Percentiles rank a stretch among this genome's conserved stretches.
Evolutionary conservation across 768 basidiomycete species (phyloP).

Genomic region (Gyrodon lividus): DNA sequence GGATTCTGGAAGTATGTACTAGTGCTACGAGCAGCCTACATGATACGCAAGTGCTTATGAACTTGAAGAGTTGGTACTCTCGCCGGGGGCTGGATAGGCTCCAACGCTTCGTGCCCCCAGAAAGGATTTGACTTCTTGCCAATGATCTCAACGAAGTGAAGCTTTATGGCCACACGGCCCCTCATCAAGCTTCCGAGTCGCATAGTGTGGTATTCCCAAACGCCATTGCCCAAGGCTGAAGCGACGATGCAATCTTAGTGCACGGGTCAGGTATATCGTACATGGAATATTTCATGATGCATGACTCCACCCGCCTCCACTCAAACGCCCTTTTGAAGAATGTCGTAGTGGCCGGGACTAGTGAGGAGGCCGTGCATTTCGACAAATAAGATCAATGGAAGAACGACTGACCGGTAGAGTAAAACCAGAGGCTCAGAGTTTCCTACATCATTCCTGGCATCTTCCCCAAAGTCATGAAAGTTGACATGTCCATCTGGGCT

Average conservation of each 20-base stretch:
- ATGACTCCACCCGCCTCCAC: background rate
- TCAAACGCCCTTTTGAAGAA: constrained; percentile 33
- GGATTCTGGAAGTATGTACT: too few relatives aligned
- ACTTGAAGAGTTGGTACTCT: too few relatives aligned
- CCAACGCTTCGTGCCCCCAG: too few relatives aligned
- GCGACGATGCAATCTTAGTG: too few relatives aligned
- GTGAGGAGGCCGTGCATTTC: background rate
- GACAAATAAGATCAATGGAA: background rate
- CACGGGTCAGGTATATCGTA: constrained; percentile 2
- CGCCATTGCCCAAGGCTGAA: too few relatives aligned
- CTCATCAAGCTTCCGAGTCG: background rate
- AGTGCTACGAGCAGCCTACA: too few relatives aligned
- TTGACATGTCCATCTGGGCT: constrained; percentile 50
- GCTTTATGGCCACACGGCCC: too few relatives aligned
- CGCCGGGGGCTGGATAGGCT: too few relatives aligned
- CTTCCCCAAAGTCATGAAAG: constrained; percentile 64
- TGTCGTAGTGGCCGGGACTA: constrained; percentile 90
- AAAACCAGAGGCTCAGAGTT: constrained; percentile 57
- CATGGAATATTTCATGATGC: constrained; percentile 9
- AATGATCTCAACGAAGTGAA: too few relatives aligned
- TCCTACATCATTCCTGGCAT: constrained; percentile 29
- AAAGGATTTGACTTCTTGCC: too few relatives aligned
- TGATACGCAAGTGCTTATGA: too few relatives aligned
- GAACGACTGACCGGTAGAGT: constrained; percentile 64
- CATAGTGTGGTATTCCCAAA: too few relatives aligned